Conservation (phyloP, 2,329 filamentous ascomycete species). For the Celoporthe dispersa region DNA sequence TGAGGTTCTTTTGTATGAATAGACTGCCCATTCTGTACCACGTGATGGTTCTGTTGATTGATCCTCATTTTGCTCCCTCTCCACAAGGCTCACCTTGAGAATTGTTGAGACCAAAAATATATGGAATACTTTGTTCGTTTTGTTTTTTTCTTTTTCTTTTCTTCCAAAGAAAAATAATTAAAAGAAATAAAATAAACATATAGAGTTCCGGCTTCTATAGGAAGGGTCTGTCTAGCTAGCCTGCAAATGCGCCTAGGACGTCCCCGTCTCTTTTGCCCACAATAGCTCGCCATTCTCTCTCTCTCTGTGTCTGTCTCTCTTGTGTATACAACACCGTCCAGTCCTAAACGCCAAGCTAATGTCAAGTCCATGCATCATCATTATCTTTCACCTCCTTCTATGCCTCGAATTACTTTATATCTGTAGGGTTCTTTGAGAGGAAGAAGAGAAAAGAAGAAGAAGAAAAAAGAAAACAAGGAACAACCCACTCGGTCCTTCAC, state of each 20-base stretch:
- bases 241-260: background rate
- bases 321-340: background rate
- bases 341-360: constrained; percentile 1
- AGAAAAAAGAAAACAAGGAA: background rate
- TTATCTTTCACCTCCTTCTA: background rate
- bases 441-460: too few species aligned
- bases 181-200: too few species aligned
- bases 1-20: background rate
- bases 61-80: background rate
- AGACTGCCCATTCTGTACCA: too few species aligned
- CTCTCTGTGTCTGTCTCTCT: background rate
- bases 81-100: background rate
- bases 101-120: too few species aligned
- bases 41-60: background rate
- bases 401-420: background rate
- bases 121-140: too few species aligned
- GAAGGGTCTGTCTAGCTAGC: background rate
- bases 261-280: background rate
- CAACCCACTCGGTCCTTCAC: background rate
- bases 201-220: too few species aligned
- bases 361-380: background rate
- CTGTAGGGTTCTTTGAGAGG: background rate
- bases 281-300: background rate
- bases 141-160: too few species aligned
- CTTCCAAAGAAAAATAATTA: too few species aligned